Base-by-base conservation (phyloP, 371 early-diverging fungal genomes). In the Haplosporangium sp. region DNA sequence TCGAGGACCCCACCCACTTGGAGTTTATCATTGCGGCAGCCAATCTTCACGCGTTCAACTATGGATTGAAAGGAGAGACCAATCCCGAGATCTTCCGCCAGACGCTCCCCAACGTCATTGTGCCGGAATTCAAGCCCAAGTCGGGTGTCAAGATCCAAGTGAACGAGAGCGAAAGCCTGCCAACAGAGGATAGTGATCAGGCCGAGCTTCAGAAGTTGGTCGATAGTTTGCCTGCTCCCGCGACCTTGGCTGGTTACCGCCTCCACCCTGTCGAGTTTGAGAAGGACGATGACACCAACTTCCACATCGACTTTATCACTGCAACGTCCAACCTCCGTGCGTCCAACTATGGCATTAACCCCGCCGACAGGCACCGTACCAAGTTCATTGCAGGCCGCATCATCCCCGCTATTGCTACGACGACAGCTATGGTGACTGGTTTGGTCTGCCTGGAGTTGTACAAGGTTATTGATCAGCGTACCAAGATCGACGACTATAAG, bases 401-500 rank as follows among this genome's bases (percentile, higher is more conserved):
- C 72, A 99, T 99, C 73, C 99, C 99, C 29, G 99, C 99, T 48
- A 99, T 99, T 87, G 99, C 99, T 10, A 99, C 99, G 3, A 99
- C 99, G 0, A 99, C 99, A 0, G 95, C 99, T 11, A 86, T 99
- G 74, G 97, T 99, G 8, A 98, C 99, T 41, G 99, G 99, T 47
- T 86, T 99, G 46, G 96, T 98, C 16, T 97, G 98, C 83, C 86
- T 99, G 61, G 99, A 99, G 86, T 85, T 99, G 62, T 96, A 95
- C 92, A 99, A 99, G 92, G 82, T 95, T 41, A 85, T 94, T 69
- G 94, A 91, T 64, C 90, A 89, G 13, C 91, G 93, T 59, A 85
- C 86, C n/a, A 88, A 89, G 73, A 82, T 99, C 46, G 98, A 98
- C 42, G 95, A 96, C 71, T 99, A 92, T 90, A 99, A 98, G 92